Evolutionary conservation across 805 yeast genomes (phyloP).

Genomic region (Myxozyma geophila): DNA sequence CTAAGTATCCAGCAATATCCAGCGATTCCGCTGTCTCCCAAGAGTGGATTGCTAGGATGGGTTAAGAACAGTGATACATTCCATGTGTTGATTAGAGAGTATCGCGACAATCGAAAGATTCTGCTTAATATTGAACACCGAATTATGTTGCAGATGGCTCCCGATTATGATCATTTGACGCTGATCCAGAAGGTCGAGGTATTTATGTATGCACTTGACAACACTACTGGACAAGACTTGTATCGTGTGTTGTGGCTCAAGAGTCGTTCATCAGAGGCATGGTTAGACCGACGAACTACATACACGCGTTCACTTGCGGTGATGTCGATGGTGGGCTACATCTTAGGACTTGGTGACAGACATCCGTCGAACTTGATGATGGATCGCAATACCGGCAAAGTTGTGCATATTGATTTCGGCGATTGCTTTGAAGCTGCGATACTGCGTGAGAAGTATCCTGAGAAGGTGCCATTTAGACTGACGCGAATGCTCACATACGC

Average conservation of each 20-base stretch:
- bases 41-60: constrained; percentile 96
- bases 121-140: constrained; percentile 91
- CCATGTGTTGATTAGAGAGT: constrained; percentile 89
- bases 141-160: constrained; percentile 97
- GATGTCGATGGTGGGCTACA: constrained; percentile 99
- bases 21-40: constrained; percentile 94
- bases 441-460: constrained; percentile 94
- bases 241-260: constrained; percentile 96
- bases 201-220: constrained; percentile 92
- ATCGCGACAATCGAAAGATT: constrained; percentile 88
- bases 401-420: constrained; percentile 96
- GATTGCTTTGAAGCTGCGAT: constrained; percentile 99
- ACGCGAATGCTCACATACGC: constrained; percentile 98
- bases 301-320: constrained; percentile 95
- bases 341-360: constrained; percentile 94
- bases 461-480: constrained; percentile 94
- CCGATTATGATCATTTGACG: constrained; percentile 89
- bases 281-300: constrained; percentile 96
- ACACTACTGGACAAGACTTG: constrained; percentile 93
- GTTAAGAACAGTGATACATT: constrained; percentile 97
- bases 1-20: constrained; percentile 89
- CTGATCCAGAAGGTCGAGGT: constrained; percentile 93
- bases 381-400: constrained; percentile 92
- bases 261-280: constrained; percentile 92
- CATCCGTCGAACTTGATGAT: constrained; percentile 97